Evolutionary conservation across 2,329 filamentous ascomycete genomes (phyloP).

Genomic region (Fonsecaea multimorphosa): DNA sequence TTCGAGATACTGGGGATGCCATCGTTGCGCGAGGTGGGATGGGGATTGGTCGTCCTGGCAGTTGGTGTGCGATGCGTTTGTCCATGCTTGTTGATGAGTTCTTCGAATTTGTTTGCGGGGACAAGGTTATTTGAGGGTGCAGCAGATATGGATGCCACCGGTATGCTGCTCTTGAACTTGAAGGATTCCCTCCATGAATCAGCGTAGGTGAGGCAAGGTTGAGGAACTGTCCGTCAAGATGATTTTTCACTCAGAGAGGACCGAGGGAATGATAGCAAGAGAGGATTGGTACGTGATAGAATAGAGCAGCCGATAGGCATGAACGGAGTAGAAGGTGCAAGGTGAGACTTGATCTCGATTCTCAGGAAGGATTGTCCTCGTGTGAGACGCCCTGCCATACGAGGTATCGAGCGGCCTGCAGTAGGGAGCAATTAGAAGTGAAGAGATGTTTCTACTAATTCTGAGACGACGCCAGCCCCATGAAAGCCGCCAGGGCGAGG

Average conservation of each 20-base stretch:
- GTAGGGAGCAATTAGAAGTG: neutral
- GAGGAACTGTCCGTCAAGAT: neutral
- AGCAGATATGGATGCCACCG: neutral
- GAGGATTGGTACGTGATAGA: neutral
- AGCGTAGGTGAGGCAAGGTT: neutral
- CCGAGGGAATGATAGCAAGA: neutral
- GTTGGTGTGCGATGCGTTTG: neutral
- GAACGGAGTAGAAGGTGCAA: neutral
- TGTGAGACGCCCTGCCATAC: neutral
- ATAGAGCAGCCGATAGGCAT: neutral
- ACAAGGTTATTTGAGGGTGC: neutral
- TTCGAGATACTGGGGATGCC: neutral
- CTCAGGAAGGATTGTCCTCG: neutral
- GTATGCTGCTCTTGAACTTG: neutral
- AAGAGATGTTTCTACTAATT: neutral
- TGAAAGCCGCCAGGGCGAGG: neutral
- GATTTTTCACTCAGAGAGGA: neutral
- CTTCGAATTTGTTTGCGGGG: neutral
- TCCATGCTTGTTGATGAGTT: neutral
- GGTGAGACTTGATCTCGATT: neutral
- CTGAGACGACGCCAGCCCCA: neutral
- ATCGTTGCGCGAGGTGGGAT: neutral
- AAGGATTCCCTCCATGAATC: neutral
- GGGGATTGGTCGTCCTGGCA: neutral
- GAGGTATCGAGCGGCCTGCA: neutral